Base-by-base conservation (phyloP, 2,329 filamentous ascomycete species). In the Mariannaea sp. region DNA sequence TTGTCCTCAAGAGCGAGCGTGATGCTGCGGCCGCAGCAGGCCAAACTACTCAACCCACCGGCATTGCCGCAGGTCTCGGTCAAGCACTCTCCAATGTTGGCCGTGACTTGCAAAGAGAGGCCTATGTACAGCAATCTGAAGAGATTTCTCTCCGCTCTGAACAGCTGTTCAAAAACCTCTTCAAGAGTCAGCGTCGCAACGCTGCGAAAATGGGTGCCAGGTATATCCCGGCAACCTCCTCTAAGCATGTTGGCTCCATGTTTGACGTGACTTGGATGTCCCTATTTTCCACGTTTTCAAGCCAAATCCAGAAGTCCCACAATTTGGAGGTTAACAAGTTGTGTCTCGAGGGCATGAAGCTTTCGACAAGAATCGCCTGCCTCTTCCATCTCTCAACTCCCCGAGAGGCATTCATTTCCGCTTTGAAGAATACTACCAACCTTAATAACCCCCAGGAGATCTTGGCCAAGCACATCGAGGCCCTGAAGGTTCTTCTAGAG, bases 251-350 rank as follows among this genome's bases (percentile, higher is more conserved):
- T 43, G 94, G 94, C 0, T 92, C 94, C 1, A 99, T 99, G 94
- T 97, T 99, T 68, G 92, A 96, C 65, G 92, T 96, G 19, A 95
- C 92, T 0, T 99, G 94, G 94, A 99, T 97, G 93, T 96, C 93
- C 8, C 95, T 97, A 72, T 88, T 99, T 67, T 97, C 93, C 5
- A 92, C 92, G 0, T 81, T 99, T 20, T 97, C 93, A 1, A 92
- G 90, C 44, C 90, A 95, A 62, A 92, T 94, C 70, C 94, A 97
- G 65, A 92, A 96, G 68, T 89, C 90, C 0, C 90, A 96, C 62
- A 97, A 97, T 66, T 79, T 96, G 4, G 92, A 97, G 61, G 90
- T 94, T 13, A 92, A 97, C 71, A 91, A 87, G 68, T 75, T 96
- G 6, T 99, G 94, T 66, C 88, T 99, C 66, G 93, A 99, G 68